A percentile compares a stretch with the other conserved stretches of the same genome.
Evolutionary conservation across 176 grass and related monocot species (phyloP).

Genomic region (Carex pumila): DNA sequence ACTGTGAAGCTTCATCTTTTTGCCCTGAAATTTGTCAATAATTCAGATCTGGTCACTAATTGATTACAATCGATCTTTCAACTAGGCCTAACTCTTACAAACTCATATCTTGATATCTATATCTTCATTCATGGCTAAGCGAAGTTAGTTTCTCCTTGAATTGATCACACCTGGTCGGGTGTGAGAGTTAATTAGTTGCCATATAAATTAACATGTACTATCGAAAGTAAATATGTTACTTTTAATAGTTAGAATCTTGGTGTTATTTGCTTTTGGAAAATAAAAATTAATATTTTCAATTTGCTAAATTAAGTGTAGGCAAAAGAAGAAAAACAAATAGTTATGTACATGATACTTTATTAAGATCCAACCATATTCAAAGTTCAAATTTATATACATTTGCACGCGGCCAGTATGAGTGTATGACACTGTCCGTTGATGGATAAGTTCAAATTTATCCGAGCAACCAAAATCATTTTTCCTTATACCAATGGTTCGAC

Average conservation of each 20-base stretch:
- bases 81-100: background rate
- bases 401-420: no score
- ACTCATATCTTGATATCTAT: background rate
- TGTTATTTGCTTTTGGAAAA: background rate
- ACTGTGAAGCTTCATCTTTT: slow-evolving; percentile 10
- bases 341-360: background rate
- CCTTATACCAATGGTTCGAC: no score
- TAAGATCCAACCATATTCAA: no score
- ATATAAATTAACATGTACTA: background rate
- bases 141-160: background rate
- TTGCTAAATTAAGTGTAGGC: background rate
- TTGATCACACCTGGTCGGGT: background rate
- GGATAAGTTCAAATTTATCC: background rate
- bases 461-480: background rate
- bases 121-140: slow-evolving; percentile 3
- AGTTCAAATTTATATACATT: no score
- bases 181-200: slow-evolving; percentile 10
- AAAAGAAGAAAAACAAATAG: background rate
- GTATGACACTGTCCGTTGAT: background rate
- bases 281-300: background rate
- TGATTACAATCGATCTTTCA: background rate
- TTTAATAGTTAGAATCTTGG: background rate
- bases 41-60: slow-evolving; percentile 11
- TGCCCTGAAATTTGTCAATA: slow-evolving; percentile 10
- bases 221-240: background rate